Percentiles rank a stretch among this genome's conserved stretches.
These are phyloP conservation scores for Agroathelia rolfsii DNA, from an alignment of 1,284 basidiomycete genomes.

Conservation along the genomic window DNA sequence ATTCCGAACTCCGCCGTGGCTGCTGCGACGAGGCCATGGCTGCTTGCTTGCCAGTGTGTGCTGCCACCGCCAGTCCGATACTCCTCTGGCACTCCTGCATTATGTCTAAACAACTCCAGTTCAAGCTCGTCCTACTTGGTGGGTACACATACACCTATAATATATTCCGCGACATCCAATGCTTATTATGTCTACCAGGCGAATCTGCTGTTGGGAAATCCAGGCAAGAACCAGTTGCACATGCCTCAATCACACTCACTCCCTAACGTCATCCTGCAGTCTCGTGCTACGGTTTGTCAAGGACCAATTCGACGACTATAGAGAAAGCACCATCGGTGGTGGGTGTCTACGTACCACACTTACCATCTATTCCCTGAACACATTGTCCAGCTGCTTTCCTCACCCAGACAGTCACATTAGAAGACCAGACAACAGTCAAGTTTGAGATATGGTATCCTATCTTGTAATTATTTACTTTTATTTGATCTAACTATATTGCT, in stretches of 20 bases:
- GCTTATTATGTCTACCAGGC: constrained; percentile 36
- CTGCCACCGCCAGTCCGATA: constrained; percentile 10
- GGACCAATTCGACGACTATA: constrained; percentile 96
- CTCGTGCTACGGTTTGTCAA: constrained; percentile 93
- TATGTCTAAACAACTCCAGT: constrained; percentile 80
- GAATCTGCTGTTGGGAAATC: constrained; percentile 98
- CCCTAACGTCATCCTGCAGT: too few relatives aligned
- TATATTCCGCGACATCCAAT: constrained; percentile 4
- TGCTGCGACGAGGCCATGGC: constrained; percentile 7
- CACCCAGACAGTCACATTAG: constrained; percentile 88
- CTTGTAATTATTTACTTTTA: neutral
- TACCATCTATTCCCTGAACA: constrained; percentile 14
- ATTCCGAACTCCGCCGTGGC: too few relatives aligned
- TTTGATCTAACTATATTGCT: constrained; percentile 6
- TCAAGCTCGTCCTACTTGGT: constrained; percentile 91
- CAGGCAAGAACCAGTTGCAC: constrained; percentile 43
- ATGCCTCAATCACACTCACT: constrained; percentile 5
- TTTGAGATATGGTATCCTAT: constrained; percentile 86
- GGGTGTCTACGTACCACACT: constrained; percentile 11
- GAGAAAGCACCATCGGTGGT: constrained; percentile 87
- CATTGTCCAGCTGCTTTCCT: constrained; percentile 75
- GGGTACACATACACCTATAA: constrained; percentile 15
- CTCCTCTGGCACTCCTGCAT: constrained; percentile 20
- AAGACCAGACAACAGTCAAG: constrained; percentile 87
- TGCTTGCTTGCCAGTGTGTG: constrained; percentile 2